Base-by-base conservation (phyloP, 176 grass and related monocot species). In the Melocanna baccifera region DNA sequence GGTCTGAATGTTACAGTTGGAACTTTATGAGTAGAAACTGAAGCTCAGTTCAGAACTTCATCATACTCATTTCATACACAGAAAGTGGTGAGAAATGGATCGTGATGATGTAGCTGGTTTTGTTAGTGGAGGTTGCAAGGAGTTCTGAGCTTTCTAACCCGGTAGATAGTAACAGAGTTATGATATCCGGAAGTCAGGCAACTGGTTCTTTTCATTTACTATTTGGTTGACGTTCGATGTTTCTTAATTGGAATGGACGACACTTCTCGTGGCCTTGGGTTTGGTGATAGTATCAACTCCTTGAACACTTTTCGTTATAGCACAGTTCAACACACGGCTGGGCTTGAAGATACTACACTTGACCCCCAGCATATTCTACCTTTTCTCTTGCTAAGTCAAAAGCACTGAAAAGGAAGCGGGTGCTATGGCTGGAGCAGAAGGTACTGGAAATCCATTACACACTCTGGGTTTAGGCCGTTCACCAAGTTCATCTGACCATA, bases 51-150 rank as follows among this genome's bases (percentile, higher is more conserved):
- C 77, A 79, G 74, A 63, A 74, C 68, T 76, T 88, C 43, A 80
- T 74, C 84, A 82, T 83, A 74, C 53, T 69, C 59, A 65, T 82
- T 90, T 77, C 58, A 71, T 90, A 87, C 61, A 78, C 55, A 75
- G 84, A 81, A 90, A 86, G 74, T 86, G 91, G 75, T 59, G 1
- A 46, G 77, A 86, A 78, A 99, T 99, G 96, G 96, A 96, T 64
- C 96, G 91, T 62, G 72, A 81, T 74, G 96, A 99, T 76, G 91
- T 92, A 58, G 58, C 83, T n/a, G 93, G 96, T 57, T 96, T 99
- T 37, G 96, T 96, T 74, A 99, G 91, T 81, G 96, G 96, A 79
- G 96, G 96, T 82, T 96, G 91, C 84, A 83, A 76, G 48, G 48
- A 68, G 47, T 77, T 48, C 52, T 58, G 80, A 87, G 74, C 51